A percentile compares a stretch with the other conserved stretches of the same genome.
These are phyloP conservation scores for Colletotrichum melonis DNA, from an alignment of 2,329 filamentous ascomycete species.

Conservation along the genomic window DNA sequence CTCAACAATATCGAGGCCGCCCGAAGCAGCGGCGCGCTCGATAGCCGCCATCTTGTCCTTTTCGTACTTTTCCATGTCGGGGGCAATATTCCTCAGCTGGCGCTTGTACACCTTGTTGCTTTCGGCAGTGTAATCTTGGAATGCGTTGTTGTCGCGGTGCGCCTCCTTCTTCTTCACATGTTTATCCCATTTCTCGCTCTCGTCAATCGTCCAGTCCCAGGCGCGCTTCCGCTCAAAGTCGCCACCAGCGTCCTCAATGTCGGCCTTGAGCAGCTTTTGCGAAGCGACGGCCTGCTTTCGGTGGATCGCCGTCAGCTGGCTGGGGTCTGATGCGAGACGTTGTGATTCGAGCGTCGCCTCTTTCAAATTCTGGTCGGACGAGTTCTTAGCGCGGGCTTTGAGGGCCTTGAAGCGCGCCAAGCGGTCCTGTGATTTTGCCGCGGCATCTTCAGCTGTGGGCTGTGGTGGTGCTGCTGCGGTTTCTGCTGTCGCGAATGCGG, in stretches of 20 bases:
- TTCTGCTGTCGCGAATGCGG: constrained; percentile 41
- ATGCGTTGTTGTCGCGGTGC: constrained; percentile 86
- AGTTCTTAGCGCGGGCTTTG: constrained; percentile 81
- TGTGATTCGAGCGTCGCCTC: constrained; percentile 87
- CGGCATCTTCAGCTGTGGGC: constrained; percentile 40
- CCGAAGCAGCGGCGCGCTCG: constrained; percentile 84
- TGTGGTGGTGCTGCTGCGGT: constrained; percentile 35
- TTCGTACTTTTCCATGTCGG: constrained; percentile 87
- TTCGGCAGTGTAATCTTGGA: constrained; percentile 89
- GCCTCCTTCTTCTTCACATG: constrained; percentile 86
- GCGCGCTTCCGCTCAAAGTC: constrained; percentile 98
- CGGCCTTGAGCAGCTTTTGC: constrained; percentile 93
- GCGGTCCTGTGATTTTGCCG: constrained; percentile 70
- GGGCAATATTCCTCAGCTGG: constrained; percentile 81
- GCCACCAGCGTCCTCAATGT: constrained; percentile 84
- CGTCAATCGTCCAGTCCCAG: constrained; percentile 98
- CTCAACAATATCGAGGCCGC: constrained; percentile 92
- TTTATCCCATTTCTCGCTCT: constrained; percentile 94
- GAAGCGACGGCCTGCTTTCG: constrained; percentile 89
- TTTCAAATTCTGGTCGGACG: constrained; percentile 80
- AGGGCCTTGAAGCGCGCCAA: constrained; percentile 88
- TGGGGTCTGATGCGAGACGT: constrained; percentile 80
- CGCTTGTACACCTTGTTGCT: constrained; percentile 94
- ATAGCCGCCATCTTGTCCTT: constrained; percentile 87
- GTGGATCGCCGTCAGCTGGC: constrained; percentile 80